Evolutionary conservation across 2,329 filamentous ascomycete species (phyloP).

Genomic region (Fusarium hainanense): DNA sequence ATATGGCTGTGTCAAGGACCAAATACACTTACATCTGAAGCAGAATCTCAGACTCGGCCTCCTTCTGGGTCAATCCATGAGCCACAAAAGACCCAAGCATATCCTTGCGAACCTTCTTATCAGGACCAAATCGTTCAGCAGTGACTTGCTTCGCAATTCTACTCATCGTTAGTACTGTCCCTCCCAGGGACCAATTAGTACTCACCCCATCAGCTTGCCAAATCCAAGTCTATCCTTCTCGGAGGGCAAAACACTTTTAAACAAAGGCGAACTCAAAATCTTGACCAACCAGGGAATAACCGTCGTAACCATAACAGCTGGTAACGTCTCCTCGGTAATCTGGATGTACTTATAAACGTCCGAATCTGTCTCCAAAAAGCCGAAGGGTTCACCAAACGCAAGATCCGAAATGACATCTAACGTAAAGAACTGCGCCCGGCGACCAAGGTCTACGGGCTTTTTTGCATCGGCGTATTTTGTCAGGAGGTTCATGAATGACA

Average conservation of each 20-base stretch:
- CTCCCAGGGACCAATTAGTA: rapidly evolving
- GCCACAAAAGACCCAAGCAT: slow-evolving; percentile 50
- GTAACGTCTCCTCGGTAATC: slow-evolving; percentile 56
- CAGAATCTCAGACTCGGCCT: slow-evolving; percentile 46
- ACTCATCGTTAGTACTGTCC: not conserved
- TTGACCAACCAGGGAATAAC: slow-evolving; percentile 56
- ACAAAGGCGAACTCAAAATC: slow-evolving; percentile 53
- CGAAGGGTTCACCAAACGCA: slow-evolving; percentile 61
- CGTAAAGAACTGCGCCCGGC: slow-evolving; percentile 62
- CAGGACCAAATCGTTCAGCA: slow-evolving; percentile 42
- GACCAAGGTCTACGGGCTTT: slow-evolving; percentile 54
- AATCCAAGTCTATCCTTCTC: slow-evolving; percentile 54
- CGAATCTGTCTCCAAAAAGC: slow-evolving; percentile 57
- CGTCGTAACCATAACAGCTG: slow-evolving; percentile 57
- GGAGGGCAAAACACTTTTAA: slow-evolving; percentile 56
- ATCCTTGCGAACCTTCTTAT: slow-evolving; percentile 45
- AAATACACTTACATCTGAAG: slow-evolving; percentile 33
- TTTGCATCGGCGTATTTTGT: slow-evolving; percentile 17
- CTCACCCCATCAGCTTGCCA: slow-evolving; percentile 59
- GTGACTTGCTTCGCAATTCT: slow-evolving; percentile 47
- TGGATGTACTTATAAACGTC: slow-evolving; percentile 61
- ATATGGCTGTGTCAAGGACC: rapidly evolving
- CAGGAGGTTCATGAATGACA: slow-evolving; percentile 55
- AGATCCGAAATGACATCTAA: slow-evolving; percentile 65
- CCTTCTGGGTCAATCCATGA: slow-evolving; percentile 42